Evolutionary conservation across 192 early-diverging fungal genomes (phyloP).

Genomic region (Umbelopsis sp.): DNA sequence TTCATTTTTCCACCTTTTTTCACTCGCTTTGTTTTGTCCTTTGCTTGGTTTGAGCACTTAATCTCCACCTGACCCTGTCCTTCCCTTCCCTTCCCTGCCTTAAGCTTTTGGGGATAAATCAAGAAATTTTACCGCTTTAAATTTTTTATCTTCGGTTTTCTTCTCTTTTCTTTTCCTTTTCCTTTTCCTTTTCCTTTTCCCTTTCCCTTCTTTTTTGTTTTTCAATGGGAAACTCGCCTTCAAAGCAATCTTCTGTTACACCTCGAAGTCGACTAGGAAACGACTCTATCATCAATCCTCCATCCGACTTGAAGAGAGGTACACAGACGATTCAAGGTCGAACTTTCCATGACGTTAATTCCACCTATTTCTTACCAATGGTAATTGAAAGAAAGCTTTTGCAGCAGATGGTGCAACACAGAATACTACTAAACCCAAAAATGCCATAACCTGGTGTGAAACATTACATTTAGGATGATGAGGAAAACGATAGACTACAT

Average conservation of each 20-base stretch:
- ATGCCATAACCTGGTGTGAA: not conserved
- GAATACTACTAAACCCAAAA: too few relatives aligned
- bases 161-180: not conserved
- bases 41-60: not conserved
- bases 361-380: not conserved
- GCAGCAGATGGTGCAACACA: not conserved
- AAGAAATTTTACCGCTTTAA: not conserved
- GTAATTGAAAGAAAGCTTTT: not conserved
- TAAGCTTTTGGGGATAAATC: not conserved
- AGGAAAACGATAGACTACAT: not conserved
- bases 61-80: conserved; percentile 2
- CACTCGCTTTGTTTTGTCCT: not conserved
- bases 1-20: too few relatives aligned
- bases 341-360: not conserved
- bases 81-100: too few relatives aligned
- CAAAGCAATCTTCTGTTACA: not conserved
- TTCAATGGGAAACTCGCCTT: conserved; percentile 1
- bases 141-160: not conserved
- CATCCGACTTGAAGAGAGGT: not conserved
- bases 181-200: not conserved
- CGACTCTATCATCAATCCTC: not conserved
- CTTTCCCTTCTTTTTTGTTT: not conserved
- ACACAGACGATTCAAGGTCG: not conserved
- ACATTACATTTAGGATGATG: not conserved
- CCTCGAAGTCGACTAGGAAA: not conserved